Evolutionary conservation across 1,284 basidiomycete species (phyloP).

Genomic region (Thecaphora frezii): DNA sequence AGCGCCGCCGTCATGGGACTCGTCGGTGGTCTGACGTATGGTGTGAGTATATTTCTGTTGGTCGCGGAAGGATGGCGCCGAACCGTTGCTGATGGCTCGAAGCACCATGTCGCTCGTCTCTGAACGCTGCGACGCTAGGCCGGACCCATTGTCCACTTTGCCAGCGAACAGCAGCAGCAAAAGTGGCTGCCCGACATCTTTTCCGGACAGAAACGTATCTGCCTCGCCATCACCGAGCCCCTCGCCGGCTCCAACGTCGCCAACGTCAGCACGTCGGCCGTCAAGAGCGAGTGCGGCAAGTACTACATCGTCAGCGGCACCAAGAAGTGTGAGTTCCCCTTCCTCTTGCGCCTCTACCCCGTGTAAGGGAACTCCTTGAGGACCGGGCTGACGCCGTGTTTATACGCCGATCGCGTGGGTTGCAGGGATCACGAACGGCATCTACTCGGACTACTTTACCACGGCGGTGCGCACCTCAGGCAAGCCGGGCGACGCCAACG

Average conservation of each 20-base stretch:
- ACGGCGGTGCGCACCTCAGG: slow-evolving; percentile 59
- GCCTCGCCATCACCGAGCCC: slow-evolving; percentile 53
- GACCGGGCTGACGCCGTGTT: too few relatives aligned
- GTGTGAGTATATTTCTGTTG: slow-evolving; percentile 1
- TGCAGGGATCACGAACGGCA: slow-evolving; percentile 54
- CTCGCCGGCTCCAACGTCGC: slow-evolving; percentile 59
- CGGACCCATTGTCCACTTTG: slow-evolving; percentile 48
- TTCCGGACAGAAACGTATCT: slow-evolving; percentile 40
- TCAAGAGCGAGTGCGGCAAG: slow-evolving; percentile 53
- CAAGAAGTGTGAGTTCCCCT: slow-evolving; percentile 53
- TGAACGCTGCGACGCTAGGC: too few relatives aligned
- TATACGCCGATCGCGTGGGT: too few relatives aligned
- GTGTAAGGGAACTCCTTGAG: too few relatives aligned
- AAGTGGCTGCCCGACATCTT: slow-evolving; percentile 43
- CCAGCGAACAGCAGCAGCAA: slow-evolving; percentile 34
- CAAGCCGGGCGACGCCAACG: slow-evolving; percentile 56
- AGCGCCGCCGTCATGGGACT: slow-evolving; percentile 28
- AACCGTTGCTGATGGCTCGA: too few relatives aligned
- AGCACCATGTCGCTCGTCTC: too few relatives aligned
- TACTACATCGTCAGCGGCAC: slow-evolving; percentile 59
- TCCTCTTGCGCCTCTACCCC: too few relatives aligned
- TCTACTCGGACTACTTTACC: slow-evolving; percentile 55
- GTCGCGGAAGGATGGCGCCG: neutral
- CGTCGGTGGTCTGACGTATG: slow-evolving; percentile 30
- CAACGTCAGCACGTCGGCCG: slow-evolving; percentile 51